phyloP scores from a whole-genome alignment of 371 early-diverging fungal genomes.

The Lichtheimia ramosa region DNA sequence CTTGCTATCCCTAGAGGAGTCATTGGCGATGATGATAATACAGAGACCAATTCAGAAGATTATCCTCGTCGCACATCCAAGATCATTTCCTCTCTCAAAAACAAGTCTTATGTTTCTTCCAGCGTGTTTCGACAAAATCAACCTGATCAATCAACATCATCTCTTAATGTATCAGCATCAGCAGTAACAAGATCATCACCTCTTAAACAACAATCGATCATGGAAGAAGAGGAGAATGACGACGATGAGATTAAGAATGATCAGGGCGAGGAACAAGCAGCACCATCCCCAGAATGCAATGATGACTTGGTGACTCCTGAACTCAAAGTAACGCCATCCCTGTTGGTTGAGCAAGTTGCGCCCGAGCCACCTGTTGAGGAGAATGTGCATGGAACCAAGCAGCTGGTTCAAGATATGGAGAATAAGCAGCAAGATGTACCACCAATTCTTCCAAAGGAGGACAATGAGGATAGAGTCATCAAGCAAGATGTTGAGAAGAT shows the following conservation, averaged over 20 bases:
- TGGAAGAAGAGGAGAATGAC: background rate
- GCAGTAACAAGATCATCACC: background rate
- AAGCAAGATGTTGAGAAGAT: no score
- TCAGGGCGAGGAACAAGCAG: background rate
- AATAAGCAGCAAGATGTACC: no score
- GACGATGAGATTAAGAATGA: conserved; percentile 1
- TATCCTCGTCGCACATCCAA: conserved; percentile 12
- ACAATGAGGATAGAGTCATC: no score
- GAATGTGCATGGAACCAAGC: background rate
- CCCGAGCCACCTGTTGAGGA: background rate
- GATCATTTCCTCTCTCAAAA: conserved; percentile 16
- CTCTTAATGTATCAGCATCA: background rate
- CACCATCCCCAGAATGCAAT: background rate
- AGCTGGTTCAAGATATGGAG: no score
- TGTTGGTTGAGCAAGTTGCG: no score
- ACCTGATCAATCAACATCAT: background rate
- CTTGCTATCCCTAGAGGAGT: background rate
- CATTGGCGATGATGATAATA: background rate
- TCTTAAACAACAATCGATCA: background rate
- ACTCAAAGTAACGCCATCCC: no score
- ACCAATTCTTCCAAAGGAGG: no score
- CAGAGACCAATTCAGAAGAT: no score
- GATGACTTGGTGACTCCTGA: no score
- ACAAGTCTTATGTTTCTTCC: conserved; percentile 19
- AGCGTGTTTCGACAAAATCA: conserved; percentile 18